These are phyloP conservation scores for Cryptococcus sp. DNA, from an alignment of 1,284 basidiomycete species.

Conservation along the genomic window DNA sequence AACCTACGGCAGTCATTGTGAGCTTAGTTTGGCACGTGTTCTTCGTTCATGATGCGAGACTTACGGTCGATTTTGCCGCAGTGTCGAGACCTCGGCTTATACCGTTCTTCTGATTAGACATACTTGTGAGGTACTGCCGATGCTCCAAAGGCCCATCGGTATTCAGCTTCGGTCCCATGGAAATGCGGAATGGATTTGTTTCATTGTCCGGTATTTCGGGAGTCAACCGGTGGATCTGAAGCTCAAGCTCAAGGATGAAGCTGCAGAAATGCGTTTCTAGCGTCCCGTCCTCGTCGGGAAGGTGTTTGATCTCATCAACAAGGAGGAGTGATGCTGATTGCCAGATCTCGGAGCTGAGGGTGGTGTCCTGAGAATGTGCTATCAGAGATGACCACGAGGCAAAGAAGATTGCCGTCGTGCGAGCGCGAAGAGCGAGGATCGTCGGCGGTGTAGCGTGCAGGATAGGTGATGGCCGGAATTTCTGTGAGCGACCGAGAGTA, in stretches of 20 bases:
- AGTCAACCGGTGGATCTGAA: constrained; percentile 7
- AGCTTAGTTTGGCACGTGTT: too few relatives aligned
- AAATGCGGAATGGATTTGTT: constrained; percentile 18
- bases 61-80: constrained; percentile 19
- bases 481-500: constrained; percentile 16
- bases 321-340: constrained; percentile 8
- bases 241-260: constrained; percentile 30
- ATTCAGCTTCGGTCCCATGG: constrained; percentile 6
- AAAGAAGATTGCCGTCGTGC: constrained; percentile 25
- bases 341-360: constrained; percentile 19
- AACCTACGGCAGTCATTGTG: constrained; percentile 9
- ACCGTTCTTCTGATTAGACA: constrained; percentile 1
- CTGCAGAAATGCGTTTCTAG: constrained; percentile 13
- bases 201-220: background rate
- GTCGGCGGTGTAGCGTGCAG: constrained; percentile 35
- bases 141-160: background rate
- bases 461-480: constrained; percentile 35
- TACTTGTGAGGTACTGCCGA: background rate
- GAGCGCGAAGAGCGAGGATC: constrained; percentile 31
- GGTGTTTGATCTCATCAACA: constrained; percentile 18
- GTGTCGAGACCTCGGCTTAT: constrained; percentile 1
- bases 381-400: constrained; percentile 25
- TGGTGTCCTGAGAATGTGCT: constrained; percentile 7
- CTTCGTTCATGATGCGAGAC: background rate
- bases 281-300: constrained; percentile 21